phyloP scores from a whole-genome alignment of 805 yeast genomes.

The Candida peoriensis region DNA sequence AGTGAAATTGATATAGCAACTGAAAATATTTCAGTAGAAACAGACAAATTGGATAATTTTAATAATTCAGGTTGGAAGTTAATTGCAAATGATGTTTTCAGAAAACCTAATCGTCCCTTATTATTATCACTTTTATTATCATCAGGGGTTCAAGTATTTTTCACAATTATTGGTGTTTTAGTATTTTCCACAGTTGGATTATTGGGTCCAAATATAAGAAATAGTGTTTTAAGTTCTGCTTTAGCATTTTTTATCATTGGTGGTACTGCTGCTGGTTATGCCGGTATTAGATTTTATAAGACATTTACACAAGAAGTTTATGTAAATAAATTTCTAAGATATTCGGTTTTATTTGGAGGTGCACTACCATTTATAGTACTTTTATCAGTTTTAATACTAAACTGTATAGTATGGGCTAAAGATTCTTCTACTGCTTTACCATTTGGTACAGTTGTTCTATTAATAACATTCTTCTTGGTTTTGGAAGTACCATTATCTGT shows the following conservation, averaged over 20 bases:
- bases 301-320: conserved; percentile 37
- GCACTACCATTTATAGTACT: conserved; percentile 44
- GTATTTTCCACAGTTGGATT: conserved; percentile 52
- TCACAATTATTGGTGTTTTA: conserved; percentile 60
- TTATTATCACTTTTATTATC: conserved; percentile 56
- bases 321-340: conserved; percentile 6
- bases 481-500: conserved; percentile 73
- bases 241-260: conserved; percentile 58
- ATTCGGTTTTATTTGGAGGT: conserved; percentile 44
- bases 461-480: conserved; percentile 54
- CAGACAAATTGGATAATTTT: conserved; percentile 23
- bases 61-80: conserved; percentile 46
- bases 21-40: conserved; percentile 20
- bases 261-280: conserved; percentile 70
- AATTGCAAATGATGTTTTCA: conserved; percentile 48
- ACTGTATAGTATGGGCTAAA: conserved; percentile 69
- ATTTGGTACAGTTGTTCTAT: conserved; percentile 61
- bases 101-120: conserved; percentile 43
- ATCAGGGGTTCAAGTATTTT: conserved; percentile 68
- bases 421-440: conserved; percentile 76
- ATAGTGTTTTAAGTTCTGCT: conserved; percentile 60
- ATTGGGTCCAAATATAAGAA: conserved; percentile 61
- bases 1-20: conserved; percentile 18
- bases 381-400: conserved; percentile 47
- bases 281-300: conserved; percentile 60